Conservation (phyloP, 2,329 filamentous ascomycete species). For the Trichoderma atrobrunneum region DNA sequence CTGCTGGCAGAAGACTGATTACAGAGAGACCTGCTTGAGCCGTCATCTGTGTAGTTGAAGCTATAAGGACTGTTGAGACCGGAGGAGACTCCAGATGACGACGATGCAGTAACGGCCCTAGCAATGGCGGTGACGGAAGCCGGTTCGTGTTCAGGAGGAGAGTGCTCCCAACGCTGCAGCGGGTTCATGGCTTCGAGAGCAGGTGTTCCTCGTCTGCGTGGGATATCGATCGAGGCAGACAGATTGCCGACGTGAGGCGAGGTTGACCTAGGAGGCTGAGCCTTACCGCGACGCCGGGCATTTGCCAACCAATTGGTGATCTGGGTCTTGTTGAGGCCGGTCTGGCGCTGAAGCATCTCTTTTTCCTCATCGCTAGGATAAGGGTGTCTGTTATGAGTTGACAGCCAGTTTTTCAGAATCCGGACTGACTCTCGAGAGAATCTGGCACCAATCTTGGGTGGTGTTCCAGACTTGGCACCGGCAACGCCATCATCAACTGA, state of each 20-base stretch:
- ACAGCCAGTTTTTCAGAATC: conserved; percentile 80
- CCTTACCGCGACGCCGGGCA: conserved; percentile 78
- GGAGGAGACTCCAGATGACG: conserved; percentile 48
- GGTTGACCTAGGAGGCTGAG: conserved; percentile 62
- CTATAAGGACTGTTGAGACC: conserved; percentile 57
- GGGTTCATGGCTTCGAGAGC: conserved; percentile 38
- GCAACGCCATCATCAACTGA: conserved; percentile 1
- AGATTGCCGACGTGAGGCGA: conserved; percentile 65
- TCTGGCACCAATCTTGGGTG: conserved; percentile 66
- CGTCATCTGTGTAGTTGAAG: conserved; percentile 59
- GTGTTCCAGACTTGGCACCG: conserved; percentile 28
- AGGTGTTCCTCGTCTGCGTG: conserved; percentile 56
- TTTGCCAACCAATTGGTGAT: conserved; percentile 94
- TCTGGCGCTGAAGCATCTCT: conserved; percentile 71
- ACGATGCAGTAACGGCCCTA: conserved; percentile 53
- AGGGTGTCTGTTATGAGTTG: conserved; percentile 74
- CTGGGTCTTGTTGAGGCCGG: conserved; percentile 77
- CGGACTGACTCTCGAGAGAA: conserved; percentile 80
- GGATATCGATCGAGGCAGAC: conserved; percentile 70
- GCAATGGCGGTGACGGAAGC: conserved; percentile 59
- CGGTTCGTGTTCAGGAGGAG: conserved; percentile 59
- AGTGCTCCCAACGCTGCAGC: conserved; percentile 41
- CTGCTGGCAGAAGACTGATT: conserved; percentile 60
- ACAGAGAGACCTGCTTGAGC: conserved; percentile 55
- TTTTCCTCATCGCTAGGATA: conserved; percentile 89